phyloP scores from a whole-genome alignment of 768 basidiomycete species.

The Macrolepiota fuliginosa region DNA sequence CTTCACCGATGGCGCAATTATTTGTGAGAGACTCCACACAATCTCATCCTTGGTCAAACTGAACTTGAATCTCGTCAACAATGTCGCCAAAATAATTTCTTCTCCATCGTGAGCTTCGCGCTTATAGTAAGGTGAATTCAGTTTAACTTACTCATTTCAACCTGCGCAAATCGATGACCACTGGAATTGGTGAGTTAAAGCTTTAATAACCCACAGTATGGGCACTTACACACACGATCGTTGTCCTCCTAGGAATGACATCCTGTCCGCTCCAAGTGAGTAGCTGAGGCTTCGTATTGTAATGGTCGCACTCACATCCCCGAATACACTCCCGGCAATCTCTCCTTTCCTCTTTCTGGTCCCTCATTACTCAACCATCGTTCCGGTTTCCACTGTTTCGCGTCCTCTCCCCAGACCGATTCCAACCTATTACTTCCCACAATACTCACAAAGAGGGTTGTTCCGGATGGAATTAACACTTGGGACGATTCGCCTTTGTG shows the following conservation, averaged over 20 bases:
- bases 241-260: slow-evolving; percentile 55
- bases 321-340: slow-evolving; percentile 47
- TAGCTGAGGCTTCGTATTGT: background rate
- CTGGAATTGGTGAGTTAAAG: slow-evolving; percentile 19
- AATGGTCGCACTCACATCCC: slow-evolving; percentile 38
- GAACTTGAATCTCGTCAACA: slow-evolving; percentile 36
- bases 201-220: background rate
- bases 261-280: slow-evolving; percentile 27
- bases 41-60: slow-evolving; percentile 32
- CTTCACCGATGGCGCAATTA: slow-evolving; percentile 41
- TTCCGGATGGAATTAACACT: slow-evolving; percentile 44
- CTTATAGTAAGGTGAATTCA: background rate
- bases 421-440: slow-evolving; percentile 45
- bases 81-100: slow-evolving; percentile 39
- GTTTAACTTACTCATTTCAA: slow-evolving; percentile 49
- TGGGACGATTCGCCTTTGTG: slow-evolving; percentile 21
- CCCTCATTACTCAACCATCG: slow-evolving; percentile 38
- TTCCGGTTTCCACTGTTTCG: slow-evolving; percentile 51
- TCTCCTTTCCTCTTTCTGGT: slow-evolving; percentile 11
- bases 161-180: slow-evolving; percentile 53
- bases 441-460: slow-evolving; percentile 47
- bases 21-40: slow-evolving; percentile 47
- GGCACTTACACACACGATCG: slow-evolving; percentile 51
- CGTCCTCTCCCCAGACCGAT: slow-evolving; percentile 48
- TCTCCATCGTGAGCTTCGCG: background rate